Conservation (phyloP, 306 rosid species). For the Castanopsis chinensis region DNA sequence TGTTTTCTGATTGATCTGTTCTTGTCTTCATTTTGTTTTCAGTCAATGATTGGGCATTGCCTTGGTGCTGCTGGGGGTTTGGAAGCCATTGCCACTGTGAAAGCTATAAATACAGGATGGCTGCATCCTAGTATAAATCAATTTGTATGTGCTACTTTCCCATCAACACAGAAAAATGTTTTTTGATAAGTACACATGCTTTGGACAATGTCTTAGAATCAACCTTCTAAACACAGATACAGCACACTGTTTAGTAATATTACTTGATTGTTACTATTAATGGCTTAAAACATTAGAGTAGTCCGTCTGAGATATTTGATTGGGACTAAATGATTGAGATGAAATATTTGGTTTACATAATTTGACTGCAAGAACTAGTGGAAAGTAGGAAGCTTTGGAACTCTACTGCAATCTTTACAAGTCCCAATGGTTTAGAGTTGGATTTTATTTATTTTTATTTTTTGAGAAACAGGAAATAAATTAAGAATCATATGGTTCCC, state of each 20-base stretch:
- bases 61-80: slow-evolving; percentile 99
- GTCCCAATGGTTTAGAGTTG: not conserved
- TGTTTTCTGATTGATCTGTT: slow-evolving; percentile 24
- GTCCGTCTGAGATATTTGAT: not conserved
- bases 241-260: not conserved
- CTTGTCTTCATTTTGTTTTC: slow-evolving; percentile 31
- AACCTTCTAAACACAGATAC: not conserved
- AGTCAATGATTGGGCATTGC: slow-evolving; percentile 99
- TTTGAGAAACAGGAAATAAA: not conserved
- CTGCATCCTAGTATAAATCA: slow-evolving; percentile 94
- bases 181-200: not conserved
- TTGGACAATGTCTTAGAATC: slow-evolving; percentile 7
- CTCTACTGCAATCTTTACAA: not conserved
- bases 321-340: not conserved
- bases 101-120: slow-evolving; percentile 97
- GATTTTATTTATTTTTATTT: not conserved
- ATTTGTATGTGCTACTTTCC: slow-evolving; percentile 61
- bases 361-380: not conserved
- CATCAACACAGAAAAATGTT: not conserved
- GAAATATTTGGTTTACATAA: not conserved
- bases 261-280: not conserved
- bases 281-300: not conserved
- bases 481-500: not conserved
- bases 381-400: not conserved
- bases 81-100: slow-evolving; percentile 98